These are phyloP conservation scores for Tulasnella sp. DNA, from an alignment of 768 basidiomycete species.

Conservation along the genomic window DNA sequence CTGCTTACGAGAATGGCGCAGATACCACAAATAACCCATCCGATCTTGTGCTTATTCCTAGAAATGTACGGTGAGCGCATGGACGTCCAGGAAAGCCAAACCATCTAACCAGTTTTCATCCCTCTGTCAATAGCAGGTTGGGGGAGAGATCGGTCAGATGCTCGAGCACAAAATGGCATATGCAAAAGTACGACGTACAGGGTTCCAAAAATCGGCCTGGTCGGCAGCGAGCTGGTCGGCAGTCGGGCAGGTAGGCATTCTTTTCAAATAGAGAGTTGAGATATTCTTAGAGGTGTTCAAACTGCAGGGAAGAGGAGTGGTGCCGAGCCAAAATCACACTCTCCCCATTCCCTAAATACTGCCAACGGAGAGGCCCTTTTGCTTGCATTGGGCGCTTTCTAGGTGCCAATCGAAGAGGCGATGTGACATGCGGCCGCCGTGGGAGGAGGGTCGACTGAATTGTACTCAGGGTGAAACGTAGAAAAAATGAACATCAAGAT, in stretches of 20 bases:
- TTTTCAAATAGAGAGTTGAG: background rate
- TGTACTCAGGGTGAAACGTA: background rate
- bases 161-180: background rate
- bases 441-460: background rate
- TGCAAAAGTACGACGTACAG: background rate
- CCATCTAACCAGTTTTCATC: background rate
- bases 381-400: background rate
- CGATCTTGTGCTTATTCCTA: conserved; percentile 45
- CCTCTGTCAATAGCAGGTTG: background rate
- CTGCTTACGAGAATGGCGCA: conserved; percentile 48
- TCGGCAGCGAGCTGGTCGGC: background rate
- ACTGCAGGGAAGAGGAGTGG: background rate
- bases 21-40: conserved; percentile 64
- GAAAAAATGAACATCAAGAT: background rate
- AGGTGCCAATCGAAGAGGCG: background rate
- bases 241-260: background rate
- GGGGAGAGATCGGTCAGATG: too few species aligned
- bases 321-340: background rate
- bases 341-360: background rate
- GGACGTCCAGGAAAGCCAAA: background rate
- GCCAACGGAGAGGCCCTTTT: background rate
- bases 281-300: background rate
- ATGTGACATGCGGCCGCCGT: background rate
- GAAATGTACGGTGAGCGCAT: background rate
- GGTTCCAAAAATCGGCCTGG: background rate